Conservation (phyloP, 2,329 filamentous ascomycete genomes). For the Podosphaera aphanis region DNA sequence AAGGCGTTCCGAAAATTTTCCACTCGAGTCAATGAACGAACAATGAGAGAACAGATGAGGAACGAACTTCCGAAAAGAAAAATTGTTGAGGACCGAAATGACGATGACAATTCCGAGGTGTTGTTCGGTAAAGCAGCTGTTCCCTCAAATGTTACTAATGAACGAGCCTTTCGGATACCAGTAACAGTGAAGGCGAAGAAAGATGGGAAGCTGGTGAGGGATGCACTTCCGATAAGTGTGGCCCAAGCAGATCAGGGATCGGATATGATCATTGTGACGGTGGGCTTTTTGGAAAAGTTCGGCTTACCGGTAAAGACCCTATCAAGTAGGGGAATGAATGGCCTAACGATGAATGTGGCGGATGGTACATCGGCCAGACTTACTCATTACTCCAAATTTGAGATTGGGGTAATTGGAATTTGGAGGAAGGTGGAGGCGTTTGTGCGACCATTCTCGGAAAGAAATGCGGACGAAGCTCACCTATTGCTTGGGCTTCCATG, state of each 20-base stretch:
- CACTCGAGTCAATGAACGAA: background rate
- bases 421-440: background rate
- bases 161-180: background rate
- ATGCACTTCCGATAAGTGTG: background rate
- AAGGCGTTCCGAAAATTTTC: background rate
- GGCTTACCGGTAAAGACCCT: background rate
- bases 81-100: no score
- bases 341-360: no score
- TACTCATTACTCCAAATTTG: background rate
- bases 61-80: background rate
- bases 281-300: background rate
- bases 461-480: background rate
- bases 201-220: background rate
- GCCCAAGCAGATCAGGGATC: background rate
- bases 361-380: no score
- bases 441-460: background rate
- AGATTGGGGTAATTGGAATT: background rate
- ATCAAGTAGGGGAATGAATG: no score
- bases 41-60: background rate
- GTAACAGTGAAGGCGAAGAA: background rate
- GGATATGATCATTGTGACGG: background rate
- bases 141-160: background rate
- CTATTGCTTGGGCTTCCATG: background rate
- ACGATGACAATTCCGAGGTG: background rate
- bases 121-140: background rate